Base-by-base conservation (phyloP, 176 grass and related monocot genomes). In the Oryza meridionalis region DNA sequence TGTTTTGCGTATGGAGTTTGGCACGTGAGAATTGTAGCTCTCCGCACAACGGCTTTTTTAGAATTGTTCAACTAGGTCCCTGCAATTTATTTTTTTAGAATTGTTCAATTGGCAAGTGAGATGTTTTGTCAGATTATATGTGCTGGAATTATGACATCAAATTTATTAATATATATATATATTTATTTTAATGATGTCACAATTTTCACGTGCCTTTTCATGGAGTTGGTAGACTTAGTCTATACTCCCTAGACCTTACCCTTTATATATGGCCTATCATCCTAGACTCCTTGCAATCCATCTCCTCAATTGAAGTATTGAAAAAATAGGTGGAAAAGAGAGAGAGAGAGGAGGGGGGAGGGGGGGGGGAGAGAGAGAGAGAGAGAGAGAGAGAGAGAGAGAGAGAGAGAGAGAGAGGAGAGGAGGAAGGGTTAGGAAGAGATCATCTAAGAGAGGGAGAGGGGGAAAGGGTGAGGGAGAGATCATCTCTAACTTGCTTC, bases 191-290 rank as follows among this genome's bases (percentile, higher is more conserved):
- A 61, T 58, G 33, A 82, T 46, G 45, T 0, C 13, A 47, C 5
- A 13, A 43, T 46, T 68, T 73, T 66, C 26, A 62, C 6, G 7
- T 1, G 27, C 78, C 77, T 32, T 31, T 84, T 7, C 73, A 73
- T 69, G 47, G 79, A 77, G 21, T 51, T 61, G 32, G 79, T 86
- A 72, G 74, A 86, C 73, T 17, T 10, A 82, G 78, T 86, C 67
- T 55, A 78, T 86, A 81, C 51, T 58, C 79, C 26, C 5, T 32
- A 10, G 29, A 62, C 14, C 69, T 78, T 65, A 46, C 73, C 21
- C 78, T 86, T 77, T 90, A 77, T 88, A 75, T 76, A 84, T 67
- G 31, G 22, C 64, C 76, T 19, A 33, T 44, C 6, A 6, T 63
- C 35, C 69, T 43, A 62, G 59, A 40, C 3, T 63, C 35, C 69